Conservation (phyloP, 306 rosid genomes). For the Fagus crenata region DNA sequence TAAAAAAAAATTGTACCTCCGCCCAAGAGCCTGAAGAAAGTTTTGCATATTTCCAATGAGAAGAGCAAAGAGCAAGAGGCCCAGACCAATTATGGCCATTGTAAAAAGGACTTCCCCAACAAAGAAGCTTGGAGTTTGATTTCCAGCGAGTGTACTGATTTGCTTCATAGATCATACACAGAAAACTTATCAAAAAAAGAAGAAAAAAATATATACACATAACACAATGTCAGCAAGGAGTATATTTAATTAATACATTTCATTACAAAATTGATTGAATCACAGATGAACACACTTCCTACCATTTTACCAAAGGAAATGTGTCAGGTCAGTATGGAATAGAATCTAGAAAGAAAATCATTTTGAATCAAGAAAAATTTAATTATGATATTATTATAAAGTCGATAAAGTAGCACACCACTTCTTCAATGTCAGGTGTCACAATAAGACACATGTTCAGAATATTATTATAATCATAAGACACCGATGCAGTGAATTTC, state of each 20-base stretch:
- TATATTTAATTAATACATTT: slow-evolving; percentile 8
- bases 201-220: too few species aligned
- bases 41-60: slow-evolving; percentile 88
- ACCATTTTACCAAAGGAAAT: neutral
- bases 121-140: slow-evolving; percentile 65
- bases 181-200: neutral
- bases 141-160: slow-evolving; percentile 84
- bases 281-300: neutral
- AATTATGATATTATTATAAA: too few species aligned
- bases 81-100: slow-evolving; percentile 73
- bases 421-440: neutral
- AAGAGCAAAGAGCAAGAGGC: slow-evolving; percentile 83
- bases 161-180: slow-evolving; percentile 54
- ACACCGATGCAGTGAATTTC: neutral
- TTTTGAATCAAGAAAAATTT: neutral
- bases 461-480: neutral
- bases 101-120: slow-evolving; percentile 73
- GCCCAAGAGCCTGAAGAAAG: slow-evolving; percentile 84
- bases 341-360: neutral
- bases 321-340: neutral
- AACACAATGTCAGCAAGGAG: slow-evolving; percentile 10
- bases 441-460: neutral
- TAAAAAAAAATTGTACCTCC: slow-evolving; percentile 42
- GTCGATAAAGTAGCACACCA: neutral
- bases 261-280: slow-evolving; percentile 1